Evolutionary conservation across 805 yeast species (phyloP).

Genomic region (Candida vartiovaarae): DNA sequence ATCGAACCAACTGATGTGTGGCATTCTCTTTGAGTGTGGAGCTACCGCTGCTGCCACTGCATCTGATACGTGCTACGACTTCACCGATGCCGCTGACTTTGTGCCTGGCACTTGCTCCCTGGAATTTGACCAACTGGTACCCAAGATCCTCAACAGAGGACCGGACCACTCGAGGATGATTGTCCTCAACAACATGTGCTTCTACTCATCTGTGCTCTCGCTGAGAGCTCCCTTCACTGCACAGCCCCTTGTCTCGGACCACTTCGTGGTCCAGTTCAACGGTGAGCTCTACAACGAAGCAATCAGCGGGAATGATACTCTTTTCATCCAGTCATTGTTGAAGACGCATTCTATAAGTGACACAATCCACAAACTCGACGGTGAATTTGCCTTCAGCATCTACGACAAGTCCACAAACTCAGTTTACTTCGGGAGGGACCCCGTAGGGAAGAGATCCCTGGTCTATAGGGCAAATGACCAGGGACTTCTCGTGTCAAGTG

Average conservation of each 20-base stretch:
- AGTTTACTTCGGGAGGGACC: slow-evolving; percentile 78
- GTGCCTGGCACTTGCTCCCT: slow-evolving; percentile 54
- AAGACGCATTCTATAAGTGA: slow-evolving; percentile 25
- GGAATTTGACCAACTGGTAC: slow-evolving; percentile 27
- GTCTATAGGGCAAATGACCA: slow-evolving; percentile 32
- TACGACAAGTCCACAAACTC: slow-evolving; percentile 33
- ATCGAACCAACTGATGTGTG: too few relatives aligned
- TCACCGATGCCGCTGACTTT: neutral
- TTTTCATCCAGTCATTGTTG: slow-evolving; percentile 38
- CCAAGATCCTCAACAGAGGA: slow-evolving; percentile 51
- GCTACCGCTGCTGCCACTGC: too few relatives aligned
- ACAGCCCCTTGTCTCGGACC: slow-evolving; percentile 53
- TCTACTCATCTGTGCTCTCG: slow-evolving; percentile 60
- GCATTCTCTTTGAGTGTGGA: too few relatives aligned
- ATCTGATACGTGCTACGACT: neutral
- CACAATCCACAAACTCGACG: slow-evolving; percentile 45
- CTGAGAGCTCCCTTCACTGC: slow-evolving; percentile 68
- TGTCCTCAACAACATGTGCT: slow-evolving; percentile 6
- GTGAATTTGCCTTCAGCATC: slow-evolving; percentile 73
- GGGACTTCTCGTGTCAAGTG: slow-evolving; percentile 42
- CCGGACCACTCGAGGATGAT: slow-evolving; percentile 40
- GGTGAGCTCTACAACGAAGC: slow-evolving; percentile 79
- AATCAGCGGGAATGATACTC: slow-evolving; percentile 58
- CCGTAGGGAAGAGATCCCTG: slow-evolving; percentile 74
- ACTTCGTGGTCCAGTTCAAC: slow-evolving; percentile 65